phyloP scores from a whole-genome alignment of 2,329 filamentous ascomycete species.

The Mycocentrospora acerina region DNA sequence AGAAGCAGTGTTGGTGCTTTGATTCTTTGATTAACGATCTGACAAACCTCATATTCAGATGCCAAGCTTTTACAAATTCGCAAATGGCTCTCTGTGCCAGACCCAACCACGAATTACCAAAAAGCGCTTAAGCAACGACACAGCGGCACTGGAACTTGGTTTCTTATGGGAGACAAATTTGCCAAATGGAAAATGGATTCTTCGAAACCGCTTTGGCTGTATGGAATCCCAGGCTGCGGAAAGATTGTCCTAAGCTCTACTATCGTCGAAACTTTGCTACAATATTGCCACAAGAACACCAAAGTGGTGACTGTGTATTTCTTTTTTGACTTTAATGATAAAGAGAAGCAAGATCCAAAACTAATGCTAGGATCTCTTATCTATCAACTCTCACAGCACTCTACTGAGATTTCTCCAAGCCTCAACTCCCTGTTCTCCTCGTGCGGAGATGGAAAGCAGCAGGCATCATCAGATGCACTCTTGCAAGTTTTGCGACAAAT shows the following conservation, averaged over 20 bases:
- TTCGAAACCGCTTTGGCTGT: slow-evolving; percentile 41
- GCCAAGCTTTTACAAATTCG: too few relatives aligned
- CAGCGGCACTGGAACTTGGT: slow-evolving; percentile 38
- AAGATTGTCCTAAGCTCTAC: slow-evolving; percentile 46
- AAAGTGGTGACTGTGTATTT: slow-evolving; percentile 22
- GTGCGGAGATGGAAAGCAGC: slow-evolving; percentile 17
- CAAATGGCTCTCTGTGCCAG: slow-evolving; percentile 39
- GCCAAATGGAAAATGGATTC: slow-evolving; percentile 30
- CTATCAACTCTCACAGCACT: slow-evolving; percentile 34
- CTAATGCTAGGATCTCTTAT: slow-evolving; percentile 44
- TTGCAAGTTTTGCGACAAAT: slow-evolving; percentile 21
- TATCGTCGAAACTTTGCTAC: slow-evolving; percentile 34
- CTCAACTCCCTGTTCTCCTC: slow-evolving; percentile 30
- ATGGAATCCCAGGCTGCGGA: slow-evolving; percentile 47
- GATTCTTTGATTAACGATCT: too few relatives aligned
- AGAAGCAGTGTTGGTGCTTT: too few relatives aligned
- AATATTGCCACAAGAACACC: slow-evolving; percentile 11
- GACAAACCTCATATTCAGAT: too few relatives aligned
- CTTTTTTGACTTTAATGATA: slow-evolving; percentile 43
- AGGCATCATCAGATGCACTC: slow-evolving; percentile 28
- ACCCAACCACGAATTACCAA: slow-evolving; percentile 39
- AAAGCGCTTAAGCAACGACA: slow-evolving; percentile 34
- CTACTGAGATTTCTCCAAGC: slow-evolving; percentile 6
- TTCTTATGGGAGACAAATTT: slow-evolving; percentile 33
- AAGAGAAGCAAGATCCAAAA: slow-evolving; percentile 37